Evolutionary conservation across 2,329 filamentous ascomycete species (phyloP).

Genomic region (Epichloe scottii): DNA sequence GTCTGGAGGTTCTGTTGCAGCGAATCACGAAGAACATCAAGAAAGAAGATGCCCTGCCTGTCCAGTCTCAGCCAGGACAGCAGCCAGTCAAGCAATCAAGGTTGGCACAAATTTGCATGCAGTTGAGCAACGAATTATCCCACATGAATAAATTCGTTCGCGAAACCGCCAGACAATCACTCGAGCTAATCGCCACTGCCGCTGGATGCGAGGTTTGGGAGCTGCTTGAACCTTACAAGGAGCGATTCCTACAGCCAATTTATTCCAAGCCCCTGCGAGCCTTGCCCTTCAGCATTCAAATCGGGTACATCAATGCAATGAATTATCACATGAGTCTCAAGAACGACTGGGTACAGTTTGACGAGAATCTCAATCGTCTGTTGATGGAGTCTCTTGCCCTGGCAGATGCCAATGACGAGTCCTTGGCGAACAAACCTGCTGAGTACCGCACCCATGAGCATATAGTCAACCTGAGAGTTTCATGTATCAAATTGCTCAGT

Average conservation of each 20-base stretch:
- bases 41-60: conserved; percentile 53
- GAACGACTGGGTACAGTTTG: conserved; percentile 79
- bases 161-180: conserved; percentile 68
- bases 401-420: conserved; percentile 89
- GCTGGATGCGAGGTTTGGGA: conserved; percentile 73
- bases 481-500: conserved; percentile 84
- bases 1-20: conserved; percentile 65
- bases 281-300: conserved; percentile 86
- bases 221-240: conserved; percentile 78
- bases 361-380: conserved; percentile 79
- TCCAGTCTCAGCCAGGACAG: conserved; percentile 28
- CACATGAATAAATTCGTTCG: conserved; percentile 96
- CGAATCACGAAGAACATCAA: conserved; percentile 68
- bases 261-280: conserved; percentile 91
- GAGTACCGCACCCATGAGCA: conserved; percentile 94
- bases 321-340: conserved; percentile 89
- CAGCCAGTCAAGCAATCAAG: conserved; percentile 40
- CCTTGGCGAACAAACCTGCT: conserved; percentile 77
- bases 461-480: conserved; percentile 82
- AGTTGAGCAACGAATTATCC: conserved; percentile 76
- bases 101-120: conserved; percentile 65
- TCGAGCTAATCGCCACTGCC: conserved; percentile 70
- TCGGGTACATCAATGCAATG: conserved; percentile 95
- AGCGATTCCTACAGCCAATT: conserved; percentile 78
- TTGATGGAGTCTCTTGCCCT: conserved; percentile 88